Evolutionary conservation across 345 rosid genomes (phyloP), one percentile per base, ranked within the genome.

Genomic region (Arabis hirsuta): DNA sequence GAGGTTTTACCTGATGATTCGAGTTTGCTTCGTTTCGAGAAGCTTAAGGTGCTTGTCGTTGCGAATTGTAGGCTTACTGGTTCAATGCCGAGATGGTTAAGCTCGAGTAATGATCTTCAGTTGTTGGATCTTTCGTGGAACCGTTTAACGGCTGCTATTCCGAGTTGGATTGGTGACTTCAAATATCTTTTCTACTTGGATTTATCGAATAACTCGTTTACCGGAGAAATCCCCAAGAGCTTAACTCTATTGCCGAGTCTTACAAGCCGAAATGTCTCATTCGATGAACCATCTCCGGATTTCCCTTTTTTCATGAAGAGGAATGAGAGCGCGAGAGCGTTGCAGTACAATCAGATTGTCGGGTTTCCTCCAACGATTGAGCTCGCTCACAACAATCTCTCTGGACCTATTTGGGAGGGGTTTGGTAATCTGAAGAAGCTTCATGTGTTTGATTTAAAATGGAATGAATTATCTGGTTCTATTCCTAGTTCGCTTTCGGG

Each of bases 61-160:
- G 94, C 96, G 9, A 80, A 56, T 53, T 88, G 96, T 38, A 65
- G 56, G 62, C 96, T 89, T 62, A 73, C 36, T 9, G 98, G 98
- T 48, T 75, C 82, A 1, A 54, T 92, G 26, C 94, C 98, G 2
- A 73, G 48, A 0, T 92, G 98, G 98, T 79, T 92, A 78, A 79
- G 60, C n/a, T 52, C 43, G 13, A 79, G 88, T 65, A 26, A 38
- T 11, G 77, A 83, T 9, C 83, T 92, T 84, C 89, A 89, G 83
- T 32, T 91, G 75, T 58, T 91, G 77, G 97, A 91, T 85, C 82
- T 91, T 57, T 91, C 97, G 7, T 89, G 96, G 97, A 89, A 89
- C 50, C 80, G 4, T 38, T 76, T 89, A 81, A 39, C 52, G 0
- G 89, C 89, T 46, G 14, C 56, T 31, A 81, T 89, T 55, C 96